A percentile compares a stretch with the other conserved stretches of the same genome.
Conservation (phyloP, 179 eudicot species). For the Drosera spatulata region DNA sequence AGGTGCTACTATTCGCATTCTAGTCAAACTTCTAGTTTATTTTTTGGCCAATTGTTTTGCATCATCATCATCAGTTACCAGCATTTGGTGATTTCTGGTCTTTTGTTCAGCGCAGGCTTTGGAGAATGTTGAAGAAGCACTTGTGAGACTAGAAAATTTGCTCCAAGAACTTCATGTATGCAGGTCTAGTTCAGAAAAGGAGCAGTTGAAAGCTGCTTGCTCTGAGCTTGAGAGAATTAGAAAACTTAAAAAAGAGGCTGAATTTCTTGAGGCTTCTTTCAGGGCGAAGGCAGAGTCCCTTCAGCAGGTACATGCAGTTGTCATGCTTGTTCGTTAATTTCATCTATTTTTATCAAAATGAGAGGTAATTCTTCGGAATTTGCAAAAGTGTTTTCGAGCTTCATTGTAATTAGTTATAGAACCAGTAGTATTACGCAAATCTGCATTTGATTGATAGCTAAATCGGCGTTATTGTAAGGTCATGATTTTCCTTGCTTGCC, state of each 20-base stretch:
- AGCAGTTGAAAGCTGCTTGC: constrained; percentile 97
- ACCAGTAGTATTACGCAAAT: no score
- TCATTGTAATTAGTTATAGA: no score
- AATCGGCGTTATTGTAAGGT: no score
- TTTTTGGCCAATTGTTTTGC: not conserved
- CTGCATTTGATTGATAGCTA: no score
- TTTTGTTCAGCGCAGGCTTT: constrained; percentile 44
- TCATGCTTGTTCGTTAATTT: not conserved
- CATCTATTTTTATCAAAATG: no score
- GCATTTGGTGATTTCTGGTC: not conserved
- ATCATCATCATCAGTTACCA: not conserved
- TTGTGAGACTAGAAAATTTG: constrained; percentile 68
- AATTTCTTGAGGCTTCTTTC: constrained; percentile 96
- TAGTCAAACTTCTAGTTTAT: not conserved
- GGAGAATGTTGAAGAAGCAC: constrained; percentile 88
- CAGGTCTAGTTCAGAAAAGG: constrained; percentile 81
- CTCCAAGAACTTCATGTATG: constrained; percentile 95
- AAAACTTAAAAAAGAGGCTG: constrained; percentile 95
- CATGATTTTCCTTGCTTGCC: no score
- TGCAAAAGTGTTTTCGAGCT: no score
- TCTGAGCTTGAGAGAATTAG: constrained; percentile 95
- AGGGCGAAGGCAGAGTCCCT: constrained; percentile 92
- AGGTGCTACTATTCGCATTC: constrained; percentile 23
- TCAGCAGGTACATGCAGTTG: constrained; percentile 51
- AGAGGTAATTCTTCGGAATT: no score